Base-by-base conservation (phyloP, 2,329 filamentous ascomycete genomes). In the Verticillium klebahnii region DNA sequence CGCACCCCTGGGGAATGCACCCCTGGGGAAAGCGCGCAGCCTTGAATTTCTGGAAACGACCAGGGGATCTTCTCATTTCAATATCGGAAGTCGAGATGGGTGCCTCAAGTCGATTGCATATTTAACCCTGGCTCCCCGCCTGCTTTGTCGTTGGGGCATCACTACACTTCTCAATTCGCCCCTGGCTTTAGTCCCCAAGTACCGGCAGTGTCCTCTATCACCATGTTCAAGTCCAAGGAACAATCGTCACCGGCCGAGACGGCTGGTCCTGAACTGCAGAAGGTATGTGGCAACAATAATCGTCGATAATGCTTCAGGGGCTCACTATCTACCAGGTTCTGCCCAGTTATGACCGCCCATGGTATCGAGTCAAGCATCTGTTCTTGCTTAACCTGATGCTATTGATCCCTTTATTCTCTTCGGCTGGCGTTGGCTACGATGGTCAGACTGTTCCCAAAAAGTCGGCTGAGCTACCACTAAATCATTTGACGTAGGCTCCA, bases 381-480 rank as follows among this genome's bases (percentile, higher is more conserved):
- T 66, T 80, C 7, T 67, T 73, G 36, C 72, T 82, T 8, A 81
- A 82, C 60, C 66, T 80, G 9, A 68, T 79, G 15, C 72, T 82
- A 0, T 59, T 80, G 5, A 66, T 81, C 1, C 78, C 79, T 1
- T 68, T 80, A 3, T 63, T 81, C 0, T 80, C 77, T 0, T 77
- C 78, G 0, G 72, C 75, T 0, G 74, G 76, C 2, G 74, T 74
- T 39, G 79, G 79, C 3, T 82, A 79, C 52, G 79, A 81, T 74
- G 78, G 77, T 74, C 64, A 14, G 67, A 45, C 1, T 36, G 34
- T 14, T 3, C 14, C 14, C 34, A 8, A 36, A 11, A 36, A 14
- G 34, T 14, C 4, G 14, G 2, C 14, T 14, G 34, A 14, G 9
- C 34, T 36, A 14, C 14, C 1, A 14, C 34, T 36, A 36, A 36